Evolutionary conservation across 495 filamentous ascomycete species (phyloP).

Genomic region (Annulohypoxylon moriforme): DNA sequence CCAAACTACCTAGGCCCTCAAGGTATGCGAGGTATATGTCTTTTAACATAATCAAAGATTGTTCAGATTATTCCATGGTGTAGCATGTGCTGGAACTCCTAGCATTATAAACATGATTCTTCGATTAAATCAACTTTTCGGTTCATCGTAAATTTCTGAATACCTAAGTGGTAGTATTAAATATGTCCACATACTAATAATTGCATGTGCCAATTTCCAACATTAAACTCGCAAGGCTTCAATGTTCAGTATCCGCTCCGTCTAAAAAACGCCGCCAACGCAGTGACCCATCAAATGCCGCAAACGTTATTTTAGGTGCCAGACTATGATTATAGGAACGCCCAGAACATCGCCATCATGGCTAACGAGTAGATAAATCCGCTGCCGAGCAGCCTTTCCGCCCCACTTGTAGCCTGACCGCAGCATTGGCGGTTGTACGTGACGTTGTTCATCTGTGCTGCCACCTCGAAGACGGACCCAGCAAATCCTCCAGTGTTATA

Average conservation of each 20-base stretch:
- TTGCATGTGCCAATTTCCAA: conserved; percentile 23
- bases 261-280: conserved; percentile 38
- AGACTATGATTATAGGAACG: conserved; percentile 22
- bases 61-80: no score
- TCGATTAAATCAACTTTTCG: not conserved
- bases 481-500: conserved; percentile 75
- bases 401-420: conserved; percentile 56
- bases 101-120: not conserved
- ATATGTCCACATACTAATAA: conserved; percentile 12
- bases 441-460: conserved; percentile 86
- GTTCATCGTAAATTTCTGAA: not conserved
- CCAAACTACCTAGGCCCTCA: not conserved
- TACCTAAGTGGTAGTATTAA: conserved; percentile 13
- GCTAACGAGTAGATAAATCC: conserved; percentile 20
- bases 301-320: not conserved
- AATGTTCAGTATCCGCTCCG: conserved; percentile 13
- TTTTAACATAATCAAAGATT: conserved; percentile 5
- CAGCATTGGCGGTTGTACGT: conserved; percentile 82
- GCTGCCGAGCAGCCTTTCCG: conserved; percentile 16
- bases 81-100: no score
- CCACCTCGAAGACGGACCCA: conserved; percentile 93
- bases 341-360: conserved; percentile 28
- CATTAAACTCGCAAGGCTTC: conserved; percentile 5
- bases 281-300: conserved; percentile 19
- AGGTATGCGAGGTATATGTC: not conserved